Conservation (phyloP, 805 yeast species). For the Metschnikowia peoriensis region DNA sequence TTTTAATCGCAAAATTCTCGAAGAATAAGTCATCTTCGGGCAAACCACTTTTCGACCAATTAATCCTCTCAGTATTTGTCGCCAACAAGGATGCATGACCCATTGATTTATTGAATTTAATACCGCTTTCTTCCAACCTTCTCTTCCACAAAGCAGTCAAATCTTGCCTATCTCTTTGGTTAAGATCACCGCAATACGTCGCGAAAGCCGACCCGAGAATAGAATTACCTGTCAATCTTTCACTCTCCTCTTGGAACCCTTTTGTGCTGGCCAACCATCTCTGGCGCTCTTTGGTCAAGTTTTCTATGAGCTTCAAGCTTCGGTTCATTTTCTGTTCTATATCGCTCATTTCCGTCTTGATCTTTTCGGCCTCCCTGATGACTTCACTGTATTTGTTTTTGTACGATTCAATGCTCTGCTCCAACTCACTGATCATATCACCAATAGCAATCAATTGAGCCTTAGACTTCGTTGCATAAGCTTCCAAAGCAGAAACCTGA, state of each 20-base stretch:
- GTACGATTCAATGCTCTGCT: conserved; percentile 62
- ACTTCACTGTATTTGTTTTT: conserved; percentile 66
- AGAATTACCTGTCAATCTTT: conserved; percentile 60
- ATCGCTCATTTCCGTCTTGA: conserved; percentile 64
- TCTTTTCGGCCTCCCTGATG: conserved; percentile 76
- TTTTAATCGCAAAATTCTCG: conserved; percentile 62
- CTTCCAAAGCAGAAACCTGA: conserved; percentile 63
- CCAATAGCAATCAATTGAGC: conserved; percentile 73
- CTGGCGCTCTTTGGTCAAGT: conserved; percentile 60
- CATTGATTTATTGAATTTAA: conserved; percentile 39
- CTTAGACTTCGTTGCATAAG: conserved; percentile 56
- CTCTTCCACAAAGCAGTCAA: conserved; percentile 36
- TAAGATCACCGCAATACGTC: conserved; percentile 58
- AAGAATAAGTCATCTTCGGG: conserved; percentile 57
- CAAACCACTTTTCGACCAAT: conserved; percentile 56
- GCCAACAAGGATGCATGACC: conserved; percentile 37
- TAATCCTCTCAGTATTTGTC: conserved; percentile 36
- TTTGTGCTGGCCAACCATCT: conserved; percentile 71
- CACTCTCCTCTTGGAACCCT: conserved; percentile 46
- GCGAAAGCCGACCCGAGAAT: conserved; percentile 60
- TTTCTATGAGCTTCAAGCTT: conserved; percentile 60
- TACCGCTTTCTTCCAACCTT: conserved; percentile 31
- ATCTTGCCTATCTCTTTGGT: conserved; percentile 45
- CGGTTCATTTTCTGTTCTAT: conserved; percentile 63
- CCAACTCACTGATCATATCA: conserved; percentile 76